These are phyloP conservation scores for Volvox carteri DNA, from an alignment of 163 green algal species.

Conservation along the genomic window DNA sequence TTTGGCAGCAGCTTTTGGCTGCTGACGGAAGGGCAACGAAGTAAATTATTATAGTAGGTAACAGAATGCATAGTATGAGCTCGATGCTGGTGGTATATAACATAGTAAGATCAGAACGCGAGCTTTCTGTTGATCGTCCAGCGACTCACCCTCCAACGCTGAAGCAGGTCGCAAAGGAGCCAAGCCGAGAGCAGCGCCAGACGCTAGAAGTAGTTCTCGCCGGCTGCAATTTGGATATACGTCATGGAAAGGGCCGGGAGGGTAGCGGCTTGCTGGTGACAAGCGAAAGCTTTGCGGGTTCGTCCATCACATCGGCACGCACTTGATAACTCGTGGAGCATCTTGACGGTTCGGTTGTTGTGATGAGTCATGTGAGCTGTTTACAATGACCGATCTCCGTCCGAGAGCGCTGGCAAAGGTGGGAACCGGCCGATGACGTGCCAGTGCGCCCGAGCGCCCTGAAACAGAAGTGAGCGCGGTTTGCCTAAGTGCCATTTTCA, in stretches of 20 bases:
- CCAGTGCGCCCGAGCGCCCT: background rate
- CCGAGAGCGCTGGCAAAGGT: background rate
- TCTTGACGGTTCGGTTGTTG: background rate
- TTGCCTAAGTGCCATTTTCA: background rate
- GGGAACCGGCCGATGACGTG: background rate
- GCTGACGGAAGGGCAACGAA: too few relatives aligned
- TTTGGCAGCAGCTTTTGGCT: too few relatives aligned
- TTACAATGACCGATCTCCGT: background rate
- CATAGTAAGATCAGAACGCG: background rate
- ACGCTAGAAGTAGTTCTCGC: background rate
- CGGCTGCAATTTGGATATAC: too few relatives aligned
- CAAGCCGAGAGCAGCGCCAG: background rate
- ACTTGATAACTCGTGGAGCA: background rate
- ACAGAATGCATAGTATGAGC: too few relatives aligned
- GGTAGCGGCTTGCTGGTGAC: too few relatives aligned
- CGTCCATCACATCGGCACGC: background rate
- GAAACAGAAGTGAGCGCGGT: background rate
- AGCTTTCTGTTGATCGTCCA: too few relatives aligned
- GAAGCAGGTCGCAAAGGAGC: background rate
- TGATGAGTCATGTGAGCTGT: background rate
- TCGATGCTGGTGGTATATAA: too few relatives aligned
- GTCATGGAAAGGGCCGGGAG: too few relatives aligned
- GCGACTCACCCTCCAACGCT: constrained; percentile 21
- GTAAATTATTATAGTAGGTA: too few relatives aligned
- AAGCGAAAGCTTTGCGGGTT: too few relatives aligned